Base-by-base conservation (phyloP, 2,329 filamentous ascomycete genomes). In the Calonectria hawksworthii region DNA sequence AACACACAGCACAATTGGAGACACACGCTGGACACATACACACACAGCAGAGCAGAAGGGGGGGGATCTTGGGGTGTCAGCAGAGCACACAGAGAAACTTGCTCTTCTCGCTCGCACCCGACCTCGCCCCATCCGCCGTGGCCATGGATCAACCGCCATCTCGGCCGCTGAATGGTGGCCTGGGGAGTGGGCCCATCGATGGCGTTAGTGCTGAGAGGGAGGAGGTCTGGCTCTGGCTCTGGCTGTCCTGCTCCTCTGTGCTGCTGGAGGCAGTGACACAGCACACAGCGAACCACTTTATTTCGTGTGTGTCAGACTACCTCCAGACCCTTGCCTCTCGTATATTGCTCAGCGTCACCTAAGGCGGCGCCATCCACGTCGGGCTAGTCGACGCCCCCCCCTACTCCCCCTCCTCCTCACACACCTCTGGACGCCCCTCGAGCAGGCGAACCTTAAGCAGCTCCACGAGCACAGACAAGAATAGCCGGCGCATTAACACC, bases 301-400 rank as follows among this genome's bases (percentile, higher is more conserved):
- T 85, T 84, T 86, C 73, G 82, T 88, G 87, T 88, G 87, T 88
- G 87, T 89, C 87, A 89, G 87, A 88, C 85, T 76, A 76, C 68
- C 66, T 64, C 83, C 86, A 50, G 72, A 80, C 85, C 85, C 86
- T 85, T 86, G 85, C 83, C 83, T 80, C 84, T 87, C 86, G 87
- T 87, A 88, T 88, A 87, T 88, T 88, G 85, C 86, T 83, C 85
- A 84, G 85, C 86, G 84, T 87, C 86, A 87, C 86, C 84, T 50
- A 65, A 65, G 41, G 84, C 84, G 77, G 65, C 74, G 76, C 78
- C 79, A 83, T 83, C 83, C 83, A 79, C 83, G 83, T 74, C 34
- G 52, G 74, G 76, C 72, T 81, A 81, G 83, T 79, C 74, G 79
- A 81, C 80, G 75, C 80, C 77, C 78, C 76, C n/a, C 74, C 61